Evolutionary conservation across 441 rosid genomes (phyloP), one percentile per base, ranked within the genome.

Genomic region (Mallotus japonicus): DNA sequence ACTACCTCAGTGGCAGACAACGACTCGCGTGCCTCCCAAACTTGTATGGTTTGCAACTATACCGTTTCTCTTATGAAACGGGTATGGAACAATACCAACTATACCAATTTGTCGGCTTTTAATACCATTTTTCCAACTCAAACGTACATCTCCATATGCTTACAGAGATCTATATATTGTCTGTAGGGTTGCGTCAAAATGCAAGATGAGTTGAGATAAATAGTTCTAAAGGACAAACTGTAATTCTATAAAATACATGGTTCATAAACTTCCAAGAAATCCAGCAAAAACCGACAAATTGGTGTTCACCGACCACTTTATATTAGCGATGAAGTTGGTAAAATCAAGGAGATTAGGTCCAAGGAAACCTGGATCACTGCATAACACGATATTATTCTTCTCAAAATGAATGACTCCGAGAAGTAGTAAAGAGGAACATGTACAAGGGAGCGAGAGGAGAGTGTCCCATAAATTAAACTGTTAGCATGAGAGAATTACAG

Each of bases 1-100:
- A 50, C 14, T 49, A 6, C 54, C 34, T 37, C 0, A 67, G 79
- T 74, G 83, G 83, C 78, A 72, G 81, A 80, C 83, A 77, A 76
- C 53, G 75, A 62, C 61, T 56, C 64, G 53, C 56, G 15, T 13
- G 47, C 65, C 28, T 51, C 58, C 51, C 40, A 65, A 50, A 59
- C 40, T 4, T 37, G 40, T 37, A 37, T 37, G 5, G 40, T 37
- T 28, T 28, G 32, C 32, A 28, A 28, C 32, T 28, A 28, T 28
- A 2, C 32, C 32, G 32, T 28, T 37, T 37, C 5, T 37, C 40
- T 0, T 37, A 37, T 4, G 40, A 37, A 6, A 37, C 40, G 5
- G 5, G 40, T 37, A 37, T 37, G 40, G 40, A 37, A 37, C 6
- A 1, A 2, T 28, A 24, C 28, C 28, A 24, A 24, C 28, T 28